A percentile compares a stretch with the other conserved stretches of the same genome.
Conservation (phyloP, 768 basidiomycete species). For the Sistotremastrum niveocremeum region DNA sequence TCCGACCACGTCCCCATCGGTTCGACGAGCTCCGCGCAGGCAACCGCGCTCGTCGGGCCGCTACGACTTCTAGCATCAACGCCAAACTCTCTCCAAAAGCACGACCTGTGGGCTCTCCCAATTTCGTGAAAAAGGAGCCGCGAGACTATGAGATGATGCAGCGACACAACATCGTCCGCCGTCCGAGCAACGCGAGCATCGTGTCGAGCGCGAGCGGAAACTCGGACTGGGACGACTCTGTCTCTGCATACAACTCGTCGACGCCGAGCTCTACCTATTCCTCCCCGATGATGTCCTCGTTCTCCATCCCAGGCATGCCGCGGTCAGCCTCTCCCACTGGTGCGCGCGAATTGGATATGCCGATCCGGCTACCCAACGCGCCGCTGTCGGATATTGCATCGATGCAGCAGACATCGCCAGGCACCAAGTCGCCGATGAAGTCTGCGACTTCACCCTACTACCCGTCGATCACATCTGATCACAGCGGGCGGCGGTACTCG, state of each 20-base stretch:
- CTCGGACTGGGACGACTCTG: slow-evolving; percentile 70
- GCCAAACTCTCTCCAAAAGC: slow-evolving; percentile 20
- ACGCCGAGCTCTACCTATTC: slow-evolving; percentile 49
- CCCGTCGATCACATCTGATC: too few species aligned
- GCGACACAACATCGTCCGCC: slow-evolving; percentile 29
- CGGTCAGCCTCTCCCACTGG: slow-evolving; percentile 22
- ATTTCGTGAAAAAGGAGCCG: slow-evolving; percentile 52
- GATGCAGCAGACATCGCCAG: slow-evolving; percentile 17
- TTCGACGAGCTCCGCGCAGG: slow-evolving; percentile 82
- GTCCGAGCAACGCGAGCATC: slow-evolving; percentile 48
- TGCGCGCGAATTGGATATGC: slow-evolving; percentile 24
- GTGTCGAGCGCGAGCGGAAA: slow-evolving; percentile 34
- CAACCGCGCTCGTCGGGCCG: slow-evolving; percentile 64
- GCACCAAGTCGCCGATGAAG: slow-evolving; percentile 9
- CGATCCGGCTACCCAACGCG: slow-evolving; percentile 66
- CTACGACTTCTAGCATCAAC: slow-evolving; percentile 16
- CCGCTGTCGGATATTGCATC: slow-evolving; percentile 60
- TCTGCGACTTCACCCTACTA: too few species aligned
- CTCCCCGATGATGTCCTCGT: slow-evolving; percentile 46
- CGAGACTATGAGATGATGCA: slow-evolving; percentile 26
- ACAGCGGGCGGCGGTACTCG: too few species aligned
- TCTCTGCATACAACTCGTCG: slow-evolving; percentile 31
- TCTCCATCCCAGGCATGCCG: slow-evolving; percentile 45
- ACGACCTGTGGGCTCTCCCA: slow-evolving; percentile 25
- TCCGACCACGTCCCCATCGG: slow-evolving; percentile 68